Conservation (phyloP, 306 rosid genomes). For the Quercus bicolor region DNA sequence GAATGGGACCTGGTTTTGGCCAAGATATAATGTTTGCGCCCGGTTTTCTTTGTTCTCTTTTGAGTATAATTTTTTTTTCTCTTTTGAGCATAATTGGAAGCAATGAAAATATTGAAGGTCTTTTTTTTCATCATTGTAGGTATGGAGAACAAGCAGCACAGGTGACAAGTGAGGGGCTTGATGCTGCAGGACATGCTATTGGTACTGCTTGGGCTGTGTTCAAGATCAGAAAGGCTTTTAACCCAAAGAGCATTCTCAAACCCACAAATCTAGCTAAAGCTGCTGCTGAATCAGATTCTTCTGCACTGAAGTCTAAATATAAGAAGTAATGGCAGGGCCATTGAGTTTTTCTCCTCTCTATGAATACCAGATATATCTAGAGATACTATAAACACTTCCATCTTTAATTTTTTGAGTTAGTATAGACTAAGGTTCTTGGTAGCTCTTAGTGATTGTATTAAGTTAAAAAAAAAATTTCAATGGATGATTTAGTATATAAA, state of each 20-base stretch:
- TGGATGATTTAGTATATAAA: neutral
- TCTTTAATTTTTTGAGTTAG: neutral
- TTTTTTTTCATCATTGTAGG: constrained; percentile 31
- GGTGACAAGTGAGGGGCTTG: constrained; percentile 76
- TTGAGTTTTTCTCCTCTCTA: neutral
- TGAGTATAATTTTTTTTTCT: neutral
- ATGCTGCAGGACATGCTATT: constrained; percentile 77
- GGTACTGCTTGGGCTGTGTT: constrained; percentile 95
- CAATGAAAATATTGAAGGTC: neutral
- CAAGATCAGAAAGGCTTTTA: constrained; percentile 74
- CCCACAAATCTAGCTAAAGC: constrained; percentile 64
- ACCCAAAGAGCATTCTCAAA: constrained; percentile 69
- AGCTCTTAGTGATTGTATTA: neutral
- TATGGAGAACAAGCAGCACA: constrained; percentile 72
- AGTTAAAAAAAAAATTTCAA: neutral
- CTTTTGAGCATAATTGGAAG: neutral
- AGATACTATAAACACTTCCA: neutral
- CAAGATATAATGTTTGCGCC: neutral
- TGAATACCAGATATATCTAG: neutral
- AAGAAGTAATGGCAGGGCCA: constrained; percentile 1
- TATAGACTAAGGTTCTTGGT: no score
- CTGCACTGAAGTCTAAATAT: constrained; percentile 33
- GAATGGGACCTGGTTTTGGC: neutral
- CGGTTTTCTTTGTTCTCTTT: neutral
- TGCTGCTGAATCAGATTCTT: constrained; percentile 45